Base-by-base conservation (phyloP, 2,329 filamentous ascomycete genomes). In the Cercospora nicotianae region DNA sequence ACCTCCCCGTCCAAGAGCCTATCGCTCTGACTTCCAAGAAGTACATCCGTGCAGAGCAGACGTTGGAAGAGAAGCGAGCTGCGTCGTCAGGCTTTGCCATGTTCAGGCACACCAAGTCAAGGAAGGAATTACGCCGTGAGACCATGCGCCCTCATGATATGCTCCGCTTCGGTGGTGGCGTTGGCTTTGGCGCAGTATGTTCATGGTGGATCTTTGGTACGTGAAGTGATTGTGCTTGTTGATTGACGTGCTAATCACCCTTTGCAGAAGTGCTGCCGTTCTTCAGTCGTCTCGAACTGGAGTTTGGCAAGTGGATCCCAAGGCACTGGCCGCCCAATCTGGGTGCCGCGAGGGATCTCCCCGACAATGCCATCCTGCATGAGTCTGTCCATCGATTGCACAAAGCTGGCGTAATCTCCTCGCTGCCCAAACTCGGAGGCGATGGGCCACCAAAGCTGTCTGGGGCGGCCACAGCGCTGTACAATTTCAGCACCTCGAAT, bases 141-240 rank as follows among this genome's bases (percentile, higher is more conserved):
- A 51, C 45, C 12, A 59, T 70, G 33, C 59, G 53, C 10, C 23
- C 64, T 9, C 69, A 70, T 62, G 69, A 69, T 45, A 67, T 60
- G 30, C 64, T 69, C n/a, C 18, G 31, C 13, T 63, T 64, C 36
- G 67, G 64, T 18, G 69, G 69, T 23, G 67, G 69, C 13, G 55
- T 68, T 7, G 63, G 64, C 12, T 64, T 57, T 31, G 31, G 60
- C 20, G 60, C 66, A 3, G 66, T 68, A 5, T 59, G 63, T 58
- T 36, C 63, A n/a, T 65, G 63, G 63, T 51, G 45, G 45, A 51
- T 51, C n/a, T 26, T 51, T 51, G 45, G 45, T 51, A 51, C 23
- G 45, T 51, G 18, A 18, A 51, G 45, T 51, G 45, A 3, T 51
- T 51, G 9, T 26, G 18, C n/a, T 26, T 12, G 23, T 18, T 51